Evolutionary conservation across 2,329 filamentous ascomycete genomes (phyloP).

Genomic region (Botrytis galanthina): DNA sequence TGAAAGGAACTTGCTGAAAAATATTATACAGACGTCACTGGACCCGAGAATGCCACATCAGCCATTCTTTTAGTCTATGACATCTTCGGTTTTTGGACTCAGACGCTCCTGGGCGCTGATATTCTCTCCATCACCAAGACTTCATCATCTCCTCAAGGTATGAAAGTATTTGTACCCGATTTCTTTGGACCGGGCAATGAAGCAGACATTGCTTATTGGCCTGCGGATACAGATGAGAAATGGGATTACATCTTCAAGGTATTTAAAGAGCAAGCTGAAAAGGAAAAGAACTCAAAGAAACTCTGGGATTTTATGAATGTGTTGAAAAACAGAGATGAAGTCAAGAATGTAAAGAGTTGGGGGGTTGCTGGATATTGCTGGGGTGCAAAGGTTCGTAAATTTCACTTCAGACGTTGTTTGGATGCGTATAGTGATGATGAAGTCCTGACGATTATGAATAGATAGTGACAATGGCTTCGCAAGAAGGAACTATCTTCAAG

Average conservation of each 20-base stretch:
- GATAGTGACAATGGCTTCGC: conserved; percentile 54
- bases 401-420: neutral
- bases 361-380: conserved; percentile 53
- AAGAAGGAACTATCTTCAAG: conserved; percentile 54
- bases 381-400: conserved; percentile 56
- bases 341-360: conserved; percentile 30
- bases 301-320: conserved; percentile 21
- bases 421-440: neutral
- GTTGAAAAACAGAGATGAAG: conserved; percentile 19
- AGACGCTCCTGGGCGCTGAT: conserved; percentile 67
- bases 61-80: conserved; percentile 62
- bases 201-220: conserved; percentile 24
- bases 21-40: conserved; percentile 43
- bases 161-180: conserved; percentile 85
- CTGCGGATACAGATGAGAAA: conserved; percentile 26
- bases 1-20: neutral
- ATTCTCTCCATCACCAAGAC: conserved; percentile 48
- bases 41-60: conserved; percentile 48
- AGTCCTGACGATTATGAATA: neutral
- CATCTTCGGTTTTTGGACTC: conserved; percentile 66
- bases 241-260: conserved; percentile 29
- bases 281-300: conserved; percentile 20
- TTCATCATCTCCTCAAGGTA: conserved; percentile 48
- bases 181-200: conserved; percentile 67
- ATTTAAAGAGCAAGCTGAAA: conserved; percentile 25